phyloP scores from a whole-genome alignment of 2,329 filamentous ascomycete species.

The Talaromyces funiculosus region DNA sequence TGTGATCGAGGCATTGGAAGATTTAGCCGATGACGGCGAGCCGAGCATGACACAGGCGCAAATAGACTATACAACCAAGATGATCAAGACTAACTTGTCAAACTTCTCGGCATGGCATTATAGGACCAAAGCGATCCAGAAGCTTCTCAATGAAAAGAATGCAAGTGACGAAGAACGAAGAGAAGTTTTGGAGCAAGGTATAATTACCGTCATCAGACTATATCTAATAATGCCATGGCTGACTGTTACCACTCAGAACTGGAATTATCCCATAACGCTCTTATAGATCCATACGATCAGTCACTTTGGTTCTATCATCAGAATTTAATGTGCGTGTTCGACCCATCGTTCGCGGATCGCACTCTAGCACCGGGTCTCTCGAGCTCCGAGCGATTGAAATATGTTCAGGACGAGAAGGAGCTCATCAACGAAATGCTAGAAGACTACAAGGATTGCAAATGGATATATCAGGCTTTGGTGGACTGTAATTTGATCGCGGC shows the following conservation, averaged over 20 bases:
- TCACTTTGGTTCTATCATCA: slow-evolving; percentile 97
- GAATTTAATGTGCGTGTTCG: slow-evolving; percentile 68
- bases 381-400: slow-evolving; percentile 56
- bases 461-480: slow-evolving; percentile 82
- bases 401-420: slow-evolving; percentile 66
- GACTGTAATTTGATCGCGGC: slow-evolving; percentile 62
- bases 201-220: too few relatives aligned
- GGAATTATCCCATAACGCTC: slow-evolving; percentile 64
- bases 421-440: slow-evolving; percentile 63
- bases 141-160: slow-evolving; percentile 64
- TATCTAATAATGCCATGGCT: not conserved
- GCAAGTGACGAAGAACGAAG: slow-evolving; percentile 59
- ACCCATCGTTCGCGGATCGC: slow-evolving; percentile 44
- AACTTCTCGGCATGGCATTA: slow-evolving; percentile 99
- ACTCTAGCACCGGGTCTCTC: slow-evolving; percentile 62
- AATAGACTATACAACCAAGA: slow-evolving; percentile 83
- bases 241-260: slow-evolving; percentile 54
- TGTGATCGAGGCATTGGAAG: slow-evolving; percentile 71
- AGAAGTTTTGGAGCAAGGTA: slow-evolving; percentile 66
- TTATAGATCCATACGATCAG: slow-evolving; percentile 90
- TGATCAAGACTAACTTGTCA: slow-evolving; percentile 77
- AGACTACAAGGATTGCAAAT: slow-evolving; percentile 69
- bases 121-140: slow-evolving; percentile 74
- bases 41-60: slow-evolving; percentile 68
- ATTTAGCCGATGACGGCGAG: slow-evolving; percentile 25